phyloP scores from a whole-genome alignment of 2,329 filamentous ascomycete species.

The Orbilia blumenaviensis region DNA sequence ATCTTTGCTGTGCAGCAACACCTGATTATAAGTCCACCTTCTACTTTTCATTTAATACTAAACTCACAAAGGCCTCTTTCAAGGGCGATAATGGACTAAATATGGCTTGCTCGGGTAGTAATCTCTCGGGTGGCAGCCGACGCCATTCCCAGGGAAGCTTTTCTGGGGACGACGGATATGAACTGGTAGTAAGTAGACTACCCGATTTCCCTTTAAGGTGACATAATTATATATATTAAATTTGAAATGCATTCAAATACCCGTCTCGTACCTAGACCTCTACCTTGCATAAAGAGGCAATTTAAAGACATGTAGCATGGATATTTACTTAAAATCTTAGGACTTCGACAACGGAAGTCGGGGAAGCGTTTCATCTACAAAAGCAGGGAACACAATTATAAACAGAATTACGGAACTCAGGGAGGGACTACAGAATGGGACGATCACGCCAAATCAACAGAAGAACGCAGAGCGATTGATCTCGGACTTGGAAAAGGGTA shows the following conservation, averaged over 20 bases:
- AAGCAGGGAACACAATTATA: background rate
- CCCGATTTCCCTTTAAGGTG: background rate
- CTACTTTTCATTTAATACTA: too few relatives aligned
- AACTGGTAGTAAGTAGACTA: background rate
- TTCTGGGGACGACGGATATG: background rate
- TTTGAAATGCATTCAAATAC: too few relatives aligned
- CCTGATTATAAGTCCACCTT: too few relatives aligned
- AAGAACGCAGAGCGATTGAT: slow-evolving; percentile 13
- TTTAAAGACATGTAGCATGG: too few relatives aligned
- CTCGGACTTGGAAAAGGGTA: background rate
- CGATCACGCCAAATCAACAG: slow-evolving; percentile 7
- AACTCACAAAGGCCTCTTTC: background rate
- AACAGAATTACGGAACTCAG: slow-evolving; percentile 6
- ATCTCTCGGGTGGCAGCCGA: background rate
- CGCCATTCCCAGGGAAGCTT: background rate
- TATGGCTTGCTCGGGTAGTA: background rate
- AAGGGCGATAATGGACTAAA: background rate
- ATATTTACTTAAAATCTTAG: background rate
- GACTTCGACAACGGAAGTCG: background rate
- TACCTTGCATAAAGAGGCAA: too few relatives aligned
- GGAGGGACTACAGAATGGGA: background rate
- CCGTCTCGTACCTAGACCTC: too few relatives aligned
- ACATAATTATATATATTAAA: too few relatives aligned
- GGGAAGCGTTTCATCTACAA: background rate
- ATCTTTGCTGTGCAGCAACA: too few relatives aligned